phyloP scores from a whole-genome alignment of 2,329 filamentous ascomycete species.

The Chrysoporthe cubensis region DNA sequence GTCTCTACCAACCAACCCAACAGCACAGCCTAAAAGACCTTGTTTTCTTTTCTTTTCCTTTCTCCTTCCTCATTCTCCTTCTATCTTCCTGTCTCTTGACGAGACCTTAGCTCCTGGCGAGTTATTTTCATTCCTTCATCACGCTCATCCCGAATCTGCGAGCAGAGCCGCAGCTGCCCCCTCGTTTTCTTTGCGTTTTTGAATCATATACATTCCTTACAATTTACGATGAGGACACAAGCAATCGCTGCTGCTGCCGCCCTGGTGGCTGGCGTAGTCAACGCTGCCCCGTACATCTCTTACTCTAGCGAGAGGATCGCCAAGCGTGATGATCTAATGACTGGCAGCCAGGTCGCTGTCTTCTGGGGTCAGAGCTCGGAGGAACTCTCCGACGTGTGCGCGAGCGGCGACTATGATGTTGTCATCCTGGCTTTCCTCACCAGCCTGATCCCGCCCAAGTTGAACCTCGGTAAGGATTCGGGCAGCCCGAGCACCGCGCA shows the following conservation, averaged over 20 bases:
- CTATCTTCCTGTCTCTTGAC: conserved; percentile 15
- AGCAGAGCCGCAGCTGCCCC: background rate
- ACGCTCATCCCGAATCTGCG: conserved; percentile 1
- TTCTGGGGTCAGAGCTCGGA: conserved; percentile 23
- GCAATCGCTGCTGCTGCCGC: conserved; percentile 8
- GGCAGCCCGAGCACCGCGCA: conserved; percentile 18
- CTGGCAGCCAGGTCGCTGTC: conserved; percentile 7
- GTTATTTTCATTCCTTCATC: conserved; percentile 14
- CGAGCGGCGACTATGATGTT: conserved; percentile 19
- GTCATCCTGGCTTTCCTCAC: conserved; percentile 23
- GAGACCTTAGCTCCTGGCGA: conserved; percentile 21
- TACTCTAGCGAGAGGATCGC: background rate
- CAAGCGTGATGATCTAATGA: background rate
- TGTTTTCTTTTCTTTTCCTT: background rate
- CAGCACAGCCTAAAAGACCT: background rate
- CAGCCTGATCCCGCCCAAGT: conserved; percentile 21
- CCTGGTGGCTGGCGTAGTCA: conserved; percentile 4
- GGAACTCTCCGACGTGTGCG: conserved; percentile 18
- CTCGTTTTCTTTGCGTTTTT: background rate
- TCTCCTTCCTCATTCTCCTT: background rate
- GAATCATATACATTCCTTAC: background rate
- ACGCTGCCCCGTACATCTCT: conserved; percentile 13
- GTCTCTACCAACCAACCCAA: background rate
- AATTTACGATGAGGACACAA: conserved; percentile 9
- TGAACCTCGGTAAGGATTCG: conserved; percentile 25